Evolutionary conservation across 2,329 filamentous ascomycete genomes (phyloP).

Genomic region (Exophiala sideris): DNA sequence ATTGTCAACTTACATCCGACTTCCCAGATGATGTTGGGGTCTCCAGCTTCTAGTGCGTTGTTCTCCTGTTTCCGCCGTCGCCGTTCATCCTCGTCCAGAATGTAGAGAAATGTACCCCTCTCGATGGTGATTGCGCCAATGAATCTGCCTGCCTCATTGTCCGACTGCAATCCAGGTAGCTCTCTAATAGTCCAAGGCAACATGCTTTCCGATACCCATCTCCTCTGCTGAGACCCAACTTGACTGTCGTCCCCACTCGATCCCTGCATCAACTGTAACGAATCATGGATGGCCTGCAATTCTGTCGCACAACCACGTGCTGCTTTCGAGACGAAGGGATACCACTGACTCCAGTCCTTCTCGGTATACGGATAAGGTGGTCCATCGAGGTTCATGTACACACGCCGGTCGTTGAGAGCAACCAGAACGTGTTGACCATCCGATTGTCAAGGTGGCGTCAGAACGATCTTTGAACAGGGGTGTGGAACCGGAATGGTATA

Average conservation of each 20-base stretch:
- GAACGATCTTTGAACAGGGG: slow-evolving; percentile 2
- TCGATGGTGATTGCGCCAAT: slow-evolving; percentile 29
- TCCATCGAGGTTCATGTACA: slow-evolving; percentile 27
- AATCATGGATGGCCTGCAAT: background rate
- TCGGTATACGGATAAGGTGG: slow-evolving; percentile 32
- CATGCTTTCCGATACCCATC: slow-evolving; percentile 1
- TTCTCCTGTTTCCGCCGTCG: slow-evolving; percentile 23
- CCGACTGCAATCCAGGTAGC: slow-evolving; percentile 1
- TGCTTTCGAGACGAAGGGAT: slow-evolving; percentile 16
- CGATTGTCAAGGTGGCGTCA: slow-evolving; percentile 1
- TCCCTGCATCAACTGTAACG: no score
- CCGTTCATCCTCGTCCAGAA: slow-evolving; percentile 21
- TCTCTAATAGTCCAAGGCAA: slow-evolving; percentile 9
- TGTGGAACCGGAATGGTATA: slow-evolving; percentile 2
- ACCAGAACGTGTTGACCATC: slow-evolving; percentile 9
- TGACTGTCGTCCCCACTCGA: background rate
- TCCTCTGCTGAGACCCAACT: background rate
- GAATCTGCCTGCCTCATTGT: slow-evolving; percentile 4
- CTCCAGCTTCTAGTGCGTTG: slow-evolving; percentile 23
- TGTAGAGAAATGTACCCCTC: slow-evolving; percentile 31
- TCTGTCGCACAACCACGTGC: slow-evolving; percentile 15
- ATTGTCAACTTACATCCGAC: slow-evolving; percentile 9
- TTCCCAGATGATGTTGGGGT: slow-evolving; percentile 29
- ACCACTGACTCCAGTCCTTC: slow-evolving; percentile 13
- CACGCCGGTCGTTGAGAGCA: slow-evolving; percentile 29